Percentiles rank a stretch among this genome's conserved stretches.
Conservation (phyloP, 768 basidiomycete species). For the Neoboletus subvelutipes region DNA sequence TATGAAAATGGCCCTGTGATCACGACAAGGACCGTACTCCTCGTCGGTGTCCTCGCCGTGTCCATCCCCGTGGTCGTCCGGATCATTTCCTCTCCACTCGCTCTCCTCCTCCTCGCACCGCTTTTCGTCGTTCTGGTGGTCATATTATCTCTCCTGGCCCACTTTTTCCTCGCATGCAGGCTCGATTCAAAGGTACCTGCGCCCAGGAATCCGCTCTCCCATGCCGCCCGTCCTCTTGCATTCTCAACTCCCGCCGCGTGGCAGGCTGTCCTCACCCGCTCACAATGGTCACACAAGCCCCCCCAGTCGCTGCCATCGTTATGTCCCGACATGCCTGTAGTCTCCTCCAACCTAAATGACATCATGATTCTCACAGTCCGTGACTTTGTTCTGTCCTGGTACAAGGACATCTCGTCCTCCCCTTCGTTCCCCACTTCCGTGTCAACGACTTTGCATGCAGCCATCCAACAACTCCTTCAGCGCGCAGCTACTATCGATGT, state of each 20-base stretch:
- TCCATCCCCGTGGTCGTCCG: constrained; percentile 54
- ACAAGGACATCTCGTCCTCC: constrained; percentile 79
- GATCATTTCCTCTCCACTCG: constrained; percentile 63
- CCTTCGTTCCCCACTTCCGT: constrained; percentile 87
- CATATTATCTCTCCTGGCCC: constrained; percentile 50
- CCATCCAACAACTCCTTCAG: constrained; percentile 55
- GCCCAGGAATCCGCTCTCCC: constrained; percentile 40
- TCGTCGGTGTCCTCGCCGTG: constrained; percentile 58
- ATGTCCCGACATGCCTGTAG: constrained; percentile 58
- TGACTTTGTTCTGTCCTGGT: constrained; percentile 92
- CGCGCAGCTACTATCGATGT: constrained; percentile 64
- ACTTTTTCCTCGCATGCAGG: constrained; percentile 55
- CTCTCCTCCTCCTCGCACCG: constrained; percentile 63
- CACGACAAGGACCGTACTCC: constrained; percentile 51
- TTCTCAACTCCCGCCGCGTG: constrained; percentile 95
- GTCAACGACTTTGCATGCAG: constrained; percentile 68
- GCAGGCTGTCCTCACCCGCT: constrained; percentile 85
- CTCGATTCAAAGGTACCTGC: constrained; percentile 49
- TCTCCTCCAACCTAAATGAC: constrained; percentile 75
- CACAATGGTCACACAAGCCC: constrained; percentile 82
- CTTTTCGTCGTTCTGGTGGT: constrained; percentile 49
- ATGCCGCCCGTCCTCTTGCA: constrained; percentile 69
- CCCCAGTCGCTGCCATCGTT: constrained; percentile 69
- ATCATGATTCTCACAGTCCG: constrained; percentile 78
- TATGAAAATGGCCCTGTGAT: constrained; percentile 38